These are phyloP conservation scores for Psilocybe tampanensis DNA, from an alignment of 768 basidiomycete species.

Conservation along the genomic window DNA sequence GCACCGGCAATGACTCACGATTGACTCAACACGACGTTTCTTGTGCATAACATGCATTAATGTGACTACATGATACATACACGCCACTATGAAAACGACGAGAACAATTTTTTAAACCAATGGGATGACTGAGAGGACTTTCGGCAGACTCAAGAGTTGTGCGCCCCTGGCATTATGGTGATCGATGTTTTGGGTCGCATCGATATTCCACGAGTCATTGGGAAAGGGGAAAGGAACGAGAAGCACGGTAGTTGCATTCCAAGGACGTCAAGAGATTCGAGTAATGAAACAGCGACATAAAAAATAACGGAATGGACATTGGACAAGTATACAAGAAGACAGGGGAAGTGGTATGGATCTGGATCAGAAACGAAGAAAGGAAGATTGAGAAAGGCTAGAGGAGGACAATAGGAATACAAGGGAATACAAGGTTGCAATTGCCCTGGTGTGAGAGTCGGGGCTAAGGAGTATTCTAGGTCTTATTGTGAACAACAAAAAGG, in stretches of 20 bases:
- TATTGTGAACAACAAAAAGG: conserved; percentile 28
- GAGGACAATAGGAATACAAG: conserved; percentile 13
- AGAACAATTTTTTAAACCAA: too few relatives aligned
- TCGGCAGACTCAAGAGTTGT: too few relatives aligned
- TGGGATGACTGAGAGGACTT: too few relatives aligned
- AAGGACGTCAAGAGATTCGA: neutral
- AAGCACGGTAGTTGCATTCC: neutral
- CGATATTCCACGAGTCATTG: neutral
- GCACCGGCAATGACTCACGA: conserved; percentile 5
- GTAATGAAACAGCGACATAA: neutral
- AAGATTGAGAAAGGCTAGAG: neutral
- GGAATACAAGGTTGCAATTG: conserved; percentile 8
- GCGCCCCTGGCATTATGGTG: too few relatives aligned
- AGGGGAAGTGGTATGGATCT: conserved; percentile 3
- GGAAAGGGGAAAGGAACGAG: neutral
- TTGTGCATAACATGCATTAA: too few relatives aligned
- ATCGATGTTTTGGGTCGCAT: neutral
- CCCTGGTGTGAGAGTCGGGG: conserved; percentile 16
- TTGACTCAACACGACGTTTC: neutral
- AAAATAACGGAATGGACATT: neutral
- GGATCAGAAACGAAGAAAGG: conserved; percentile 4
- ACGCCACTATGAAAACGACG: too few relatives aligned
- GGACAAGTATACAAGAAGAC: neutral
- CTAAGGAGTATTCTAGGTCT: neutral
- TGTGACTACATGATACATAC: too few relatives aligned